Percentiles rank a stretch among this genome's conserved stretches.
These are phyloP conservation scores for Starmerella bombi DNA, from an alignment of 805 yeast genomes.

Conservation along the genomic window DNA sequence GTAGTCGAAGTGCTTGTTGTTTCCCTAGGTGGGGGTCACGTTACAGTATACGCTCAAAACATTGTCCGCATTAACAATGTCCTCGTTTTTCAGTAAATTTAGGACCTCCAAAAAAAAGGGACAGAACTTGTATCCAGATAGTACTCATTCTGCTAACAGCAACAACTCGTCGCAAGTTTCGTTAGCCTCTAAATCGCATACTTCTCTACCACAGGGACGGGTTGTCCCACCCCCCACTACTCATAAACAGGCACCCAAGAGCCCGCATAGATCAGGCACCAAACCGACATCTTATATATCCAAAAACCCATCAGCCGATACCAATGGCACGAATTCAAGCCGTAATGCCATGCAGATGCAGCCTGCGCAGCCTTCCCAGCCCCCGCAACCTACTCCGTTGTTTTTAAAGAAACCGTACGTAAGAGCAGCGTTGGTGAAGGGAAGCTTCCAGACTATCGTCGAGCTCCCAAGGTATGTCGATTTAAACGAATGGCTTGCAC, in stretches of 20 bases:
- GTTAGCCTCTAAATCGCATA: slow-evolving; percentile 7
- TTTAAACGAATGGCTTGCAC: slow-evolving; percentile 87
- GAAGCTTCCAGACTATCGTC: slow-evolving; percentile 90
- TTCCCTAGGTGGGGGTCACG: too few relatives aligned
- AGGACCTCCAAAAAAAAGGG: slow-evolving; percentile 15
- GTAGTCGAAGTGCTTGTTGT: too few relatives aligned
- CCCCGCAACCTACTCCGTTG: slow-evolving; percentile 35
- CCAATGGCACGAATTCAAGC: too few relatives aligned
- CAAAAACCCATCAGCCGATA: slow-evolving; percentile 1
- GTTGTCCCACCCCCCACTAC: neutral
- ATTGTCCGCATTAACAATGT: too few relatives aligned
- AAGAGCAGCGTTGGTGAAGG: slow-evolving; percentile 87
- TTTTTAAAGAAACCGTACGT: slow-evolving; percentile 88
- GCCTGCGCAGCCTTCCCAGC: neutral
- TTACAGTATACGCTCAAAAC: too few relatives aligned
- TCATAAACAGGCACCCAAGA: neutral
- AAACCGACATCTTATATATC: neutral
- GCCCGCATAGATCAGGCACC: neutral
- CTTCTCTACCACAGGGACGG: slow-evolving; percentile 6
- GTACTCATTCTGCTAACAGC: slow-evolving; percentile 8
- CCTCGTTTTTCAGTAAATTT: slow-evolving; percentile 17
- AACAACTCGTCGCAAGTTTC: slow-evolving; percentile 16
- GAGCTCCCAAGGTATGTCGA: slow-evolving; percentile 92
- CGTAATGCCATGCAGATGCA: neutral
- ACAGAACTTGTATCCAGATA: neutral